Conservation (phyloP, 768 basidiomycete species). For the Trametes punicea region DNA sequence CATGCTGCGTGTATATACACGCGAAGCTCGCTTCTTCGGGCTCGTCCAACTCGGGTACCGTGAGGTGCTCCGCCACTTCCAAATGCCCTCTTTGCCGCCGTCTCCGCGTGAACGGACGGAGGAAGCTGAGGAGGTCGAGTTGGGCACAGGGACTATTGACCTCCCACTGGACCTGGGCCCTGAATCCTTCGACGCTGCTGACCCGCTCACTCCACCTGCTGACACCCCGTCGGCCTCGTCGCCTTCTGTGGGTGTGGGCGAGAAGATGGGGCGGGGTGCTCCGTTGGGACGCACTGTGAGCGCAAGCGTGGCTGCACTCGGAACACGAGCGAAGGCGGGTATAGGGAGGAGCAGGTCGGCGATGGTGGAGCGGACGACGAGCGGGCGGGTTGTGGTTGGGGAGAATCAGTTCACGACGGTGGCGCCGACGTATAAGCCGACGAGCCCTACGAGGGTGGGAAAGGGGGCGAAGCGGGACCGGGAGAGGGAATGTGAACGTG, state of each 20-base stretch:
- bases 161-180: constrained; percentile 1
- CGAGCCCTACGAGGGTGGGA: constrained; percentile 7
- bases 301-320: background rate
- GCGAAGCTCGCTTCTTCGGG: constrained; percentile 52
- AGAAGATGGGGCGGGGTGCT: background rate
- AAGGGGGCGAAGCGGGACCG: constrained; percentile 15
- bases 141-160: background rate
- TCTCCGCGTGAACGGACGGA: background rate
- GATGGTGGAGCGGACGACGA: constrained; percentile 2
- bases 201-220: constrained; percentile 34
- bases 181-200: background rate
- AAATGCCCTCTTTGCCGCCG: constrained; percentile 1
- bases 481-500: background rate
- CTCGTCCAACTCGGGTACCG: constrained; percentile 71
- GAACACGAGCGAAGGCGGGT: background rate
- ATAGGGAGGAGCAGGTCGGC: constrained; percentile 11
- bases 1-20: constrained; percentile 67
- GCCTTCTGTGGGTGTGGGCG: background rate
- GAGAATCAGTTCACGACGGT: constrained; percentile 19
- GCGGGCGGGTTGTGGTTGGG: constrained; percentile 1
- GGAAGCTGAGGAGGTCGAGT: background rate
- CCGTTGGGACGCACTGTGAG: constrained; percentile 19
- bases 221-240: constrained; percentile 39
- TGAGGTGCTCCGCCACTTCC: constrained; percentile 32
- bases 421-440: constrained; percentile 5